phyloP scores from a whole-genome alignment of 2,329 filamentous ascomycete genomes.

The Aspergillus glaucus region DNA sequence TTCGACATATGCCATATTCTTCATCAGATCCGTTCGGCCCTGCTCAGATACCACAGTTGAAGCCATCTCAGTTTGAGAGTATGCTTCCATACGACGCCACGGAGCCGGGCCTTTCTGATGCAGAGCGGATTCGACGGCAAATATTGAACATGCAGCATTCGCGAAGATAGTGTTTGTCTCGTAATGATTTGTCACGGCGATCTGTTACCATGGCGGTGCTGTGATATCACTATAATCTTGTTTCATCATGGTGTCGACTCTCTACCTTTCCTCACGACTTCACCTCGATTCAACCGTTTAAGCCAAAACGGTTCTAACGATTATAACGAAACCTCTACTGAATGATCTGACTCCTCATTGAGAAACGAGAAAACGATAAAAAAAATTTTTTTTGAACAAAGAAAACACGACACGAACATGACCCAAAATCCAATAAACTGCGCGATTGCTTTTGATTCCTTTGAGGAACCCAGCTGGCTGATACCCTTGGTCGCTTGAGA shows the following conservation, averaged over 20 bases:
- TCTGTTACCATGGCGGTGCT: neutral
- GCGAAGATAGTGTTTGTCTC: conserved; percentile 14
- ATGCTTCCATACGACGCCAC: conserved; percentile 25
- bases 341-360: neutral
- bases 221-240: conserved; percentile 8
- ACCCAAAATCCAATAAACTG: neutral
- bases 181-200: conserved; percentile 5
- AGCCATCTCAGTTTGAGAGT: neutral
- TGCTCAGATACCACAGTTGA: neutral
- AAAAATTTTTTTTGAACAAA: neutral
- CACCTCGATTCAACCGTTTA: too few relatives aligned
- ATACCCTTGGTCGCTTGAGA: neutral
- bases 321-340: neutral
- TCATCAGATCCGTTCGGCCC: conserved; percentile 38
- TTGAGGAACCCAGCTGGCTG: neutral
- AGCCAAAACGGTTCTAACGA: too few relatives aligned
- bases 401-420: neutral
- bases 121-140: conserved; percentile 34
- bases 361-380: neutral
- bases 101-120: conserved; percentile 32
- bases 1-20: conserved; percentile 37
- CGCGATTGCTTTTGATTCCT: neutral
- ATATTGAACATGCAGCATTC: conserved; percentile 32
- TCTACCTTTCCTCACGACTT: conserved; percentile 14
- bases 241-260: conserved; percentile 18